Percentiles rank a stretch among this genome's conserved stretches.
These are phyloP conservation scores for Phytophthora brassicae DNA, from an alignment of 352 stramenopile species.

Conservation along the genomic window DNA sequence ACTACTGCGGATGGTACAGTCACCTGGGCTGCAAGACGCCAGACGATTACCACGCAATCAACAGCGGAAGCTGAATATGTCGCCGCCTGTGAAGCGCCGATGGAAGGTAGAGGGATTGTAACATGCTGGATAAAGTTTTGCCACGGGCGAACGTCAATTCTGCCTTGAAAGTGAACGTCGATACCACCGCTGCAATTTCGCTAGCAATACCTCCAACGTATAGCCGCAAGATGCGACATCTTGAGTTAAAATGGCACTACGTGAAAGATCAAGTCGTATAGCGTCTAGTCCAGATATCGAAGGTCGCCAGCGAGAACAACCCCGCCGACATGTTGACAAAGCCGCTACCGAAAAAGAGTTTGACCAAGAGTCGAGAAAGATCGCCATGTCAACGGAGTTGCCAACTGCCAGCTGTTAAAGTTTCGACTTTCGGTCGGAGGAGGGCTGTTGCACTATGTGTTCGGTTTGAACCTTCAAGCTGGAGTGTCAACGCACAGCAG, in stretches of 20 bases:
- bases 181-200: slow-evolving; percentile 11
- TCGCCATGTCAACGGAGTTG: neutral
- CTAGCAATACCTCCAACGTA: slow-evolving; percentile 12
- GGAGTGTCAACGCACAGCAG: too few species aligned
- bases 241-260: too few species aligned
- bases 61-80: slow-evolving; percentile 23
- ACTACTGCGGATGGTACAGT: slow-evolving; percentile 12
- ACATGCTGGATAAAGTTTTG: slow-evolving; percentile 21
- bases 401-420: neutral
- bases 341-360: neutral
- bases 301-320: neutral
- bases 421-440: neutral
- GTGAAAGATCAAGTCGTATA: neutral
- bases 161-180: neutral
- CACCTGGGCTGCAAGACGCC: slow-evolving; percentile 4
- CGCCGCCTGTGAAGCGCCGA: slow-evolving; percentile 6
- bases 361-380: neutral
- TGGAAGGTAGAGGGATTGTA: slow-evolving; percentile 13
- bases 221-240: slow-evolving; percentile 2
- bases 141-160: neutral
- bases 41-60: slow-evolving; percentile 13
- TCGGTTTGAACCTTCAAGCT: too few species aligned
- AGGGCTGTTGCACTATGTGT: too few species aligned
- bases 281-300: neutral
- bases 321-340: neutral